phyloP scores from a whole-genome alignment of 164 flowering plant genomes.

The Umbilicus rupestris region DNA sequence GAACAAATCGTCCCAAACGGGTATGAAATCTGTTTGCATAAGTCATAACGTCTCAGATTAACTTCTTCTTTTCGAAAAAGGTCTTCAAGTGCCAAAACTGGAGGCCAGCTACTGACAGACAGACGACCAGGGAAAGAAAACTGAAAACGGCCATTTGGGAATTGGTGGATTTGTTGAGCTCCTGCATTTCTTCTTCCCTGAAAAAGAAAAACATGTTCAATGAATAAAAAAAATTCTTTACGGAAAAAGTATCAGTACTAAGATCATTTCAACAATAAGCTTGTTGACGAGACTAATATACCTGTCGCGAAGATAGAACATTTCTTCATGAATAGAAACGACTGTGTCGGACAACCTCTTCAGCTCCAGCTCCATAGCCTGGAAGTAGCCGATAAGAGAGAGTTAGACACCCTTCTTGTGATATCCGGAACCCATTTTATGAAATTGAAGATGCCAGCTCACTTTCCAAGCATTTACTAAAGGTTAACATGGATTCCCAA shows the following conservation, averaged over 20 bases:
- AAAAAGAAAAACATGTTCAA: constrained; percentile 5
- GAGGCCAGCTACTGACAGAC: constrained; percentile 58
- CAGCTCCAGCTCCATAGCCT: constrained; percentile 50
- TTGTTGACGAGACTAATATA: constrained; percentile 7
- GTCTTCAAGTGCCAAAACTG: constrained; percentile 79
- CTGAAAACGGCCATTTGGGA: constrained; percentile 54
- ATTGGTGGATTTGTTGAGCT: constrained; percentile 49
- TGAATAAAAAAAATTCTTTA: not conserved
- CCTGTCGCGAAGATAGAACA: constrained; percentile 61
- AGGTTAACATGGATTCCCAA: too few species aligned
- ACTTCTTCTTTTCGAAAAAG: constrained; percentile 79
- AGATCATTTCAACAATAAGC: not conserved
- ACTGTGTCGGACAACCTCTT: constrained; percentile 41
- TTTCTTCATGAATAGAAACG: constrained; percentile 53
- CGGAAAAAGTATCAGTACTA: not conserved
- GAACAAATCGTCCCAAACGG: too few species aligned
- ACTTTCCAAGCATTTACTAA: not conserved
- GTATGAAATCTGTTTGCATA: too few species aligned
- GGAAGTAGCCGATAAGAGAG: not conserved
- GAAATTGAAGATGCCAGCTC: not conserved
- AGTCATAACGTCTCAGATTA: constrained; percentile 25
- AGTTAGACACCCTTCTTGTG: not conserved
- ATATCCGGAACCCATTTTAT: not conserved
- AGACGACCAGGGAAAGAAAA: constrained; percentile 47
- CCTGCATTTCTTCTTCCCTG: constrained; percentile 77